phyloP scores from a whole-genome alignment of 75 land plant genomes.

The Cupressus sempervirens region DNA sequence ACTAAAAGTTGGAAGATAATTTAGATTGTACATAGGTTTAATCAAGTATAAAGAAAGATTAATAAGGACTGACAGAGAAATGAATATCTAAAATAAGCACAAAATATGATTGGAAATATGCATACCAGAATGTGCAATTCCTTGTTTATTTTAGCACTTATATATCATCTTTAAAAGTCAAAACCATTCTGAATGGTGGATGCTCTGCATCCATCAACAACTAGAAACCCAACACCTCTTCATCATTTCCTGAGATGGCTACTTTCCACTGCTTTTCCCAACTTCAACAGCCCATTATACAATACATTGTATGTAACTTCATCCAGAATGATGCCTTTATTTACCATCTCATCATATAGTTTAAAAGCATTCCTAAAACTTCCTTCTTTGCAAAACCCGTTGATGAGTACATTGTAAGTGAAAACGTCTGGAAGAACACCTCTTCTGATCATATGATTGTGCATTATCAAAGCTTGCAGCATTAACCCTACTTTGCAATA shows the following conservation, averaged over 20 bases:
- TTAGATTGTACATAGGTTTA: background rate
- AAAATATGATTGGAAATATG: background rate
- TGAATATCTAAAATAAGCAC: background rate
- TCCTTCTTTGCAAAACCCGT: slow-evolving; percentile 52
- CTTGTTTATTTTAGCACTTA: background rate
- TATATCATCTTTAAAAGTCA: background rate
- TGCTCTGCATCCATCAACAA: slow-evolving; percentile 21
- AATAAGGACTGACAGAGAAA: background rate
- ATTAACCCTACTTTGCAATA: slow-evolving; percentile 44
- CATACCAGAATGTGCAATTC: background rate
- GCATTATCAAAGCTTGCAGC: slow-evolving; percentile 27
- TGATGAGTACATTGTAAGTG: slow-evolving; percentile 44
- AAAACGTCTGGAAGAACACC: slow-evolving; percentile 41
- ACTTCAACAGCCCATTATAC: slow-evolving; percentile 28
- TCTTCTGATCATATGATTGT: slow-evolving; percentile 33
- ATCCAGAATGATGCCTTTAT: slow-evolving; percentile 34
- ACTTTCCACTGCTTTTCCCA: slow-evolving; percentile 13
- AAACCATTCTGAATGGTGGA: background rate
- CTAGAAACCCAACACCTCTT: slow-evolving; percentile 24
- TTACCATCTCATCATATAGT: slow-evolving; percentile 34
- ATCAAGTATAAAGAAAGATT: background rate
- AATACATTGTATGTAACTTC: slow-evolving; percentile 60
- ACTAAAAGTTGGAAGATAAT: background rate
- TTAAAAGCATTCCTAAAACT: slow-evolving; percentile 39
- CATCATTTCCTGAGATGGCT: slow-evolving; percentile 18